Evolutionary conservation across 129 eudicot species (phyloP).

Genomic region (Flaveria linearis): DNA sequence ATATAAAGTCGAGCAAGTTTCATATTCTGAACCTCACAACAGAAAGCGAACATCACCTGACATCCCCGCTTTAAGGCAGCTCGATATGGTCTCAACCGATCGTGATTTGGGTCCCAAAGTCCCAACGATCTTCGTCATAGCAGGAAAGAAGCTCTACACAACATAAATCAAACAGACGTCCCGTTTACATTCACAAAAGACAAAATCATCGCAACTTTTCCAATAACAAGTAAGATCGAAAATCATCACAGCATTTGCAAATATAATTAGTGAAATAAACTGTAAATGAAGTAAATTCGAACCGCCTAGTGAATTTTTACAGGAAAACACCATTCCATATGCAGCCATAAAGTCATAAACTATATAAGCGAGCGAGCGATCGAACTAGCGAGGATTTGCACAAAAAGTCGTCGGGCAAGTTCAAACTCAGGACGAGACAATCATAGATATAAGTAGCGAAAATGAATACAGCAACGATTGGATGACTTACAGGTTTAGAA

Average conservation of each 20-base stretch:
- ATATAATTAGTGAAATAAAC: not conserved
- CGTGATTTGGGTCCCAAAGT: conserved; percentile 75
- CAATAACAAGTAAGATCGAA: not conserved
- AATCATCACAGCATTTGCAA: not conserved
- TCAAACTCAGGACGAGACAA: not conserved
- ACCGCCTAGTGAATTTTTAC: not conserved
- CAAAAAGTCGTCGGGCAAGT: not conserved
- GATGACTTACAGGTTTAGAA: conserved; percentile 56
- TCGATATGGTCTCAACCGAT: conserved; percentile 67
- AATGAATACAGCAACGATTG: not conserved
- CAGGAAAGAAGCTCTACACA: conserved; percentile 70
- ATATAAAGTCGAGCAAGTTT: not conserved
- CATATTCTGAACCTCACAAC: not conserved
- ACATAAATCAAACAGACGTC: conserved; percentile 3
- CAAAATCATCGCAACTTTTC: not conserved
- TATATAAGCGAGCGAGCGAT: not conserved
- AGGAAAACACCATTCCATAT: not conserved
- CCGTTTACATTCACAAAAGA: conserved; percentile 4
- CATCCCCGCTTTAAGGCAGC: conserved; percentile 82
- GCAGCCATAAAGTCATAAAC: not conserved
- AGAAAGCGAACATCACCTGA: conserved; percentile 50
- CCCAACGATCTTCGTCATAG: conserved; percentile 83
- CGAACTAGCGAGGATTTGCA: not conserved
- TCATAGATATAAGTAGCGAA: not conserved
- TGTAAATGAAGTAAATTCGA: not conserved